phyloP scores from a whole-genome alignment of 805 yeast species.

The Kodamaea kaohsiungensis region DNA sequence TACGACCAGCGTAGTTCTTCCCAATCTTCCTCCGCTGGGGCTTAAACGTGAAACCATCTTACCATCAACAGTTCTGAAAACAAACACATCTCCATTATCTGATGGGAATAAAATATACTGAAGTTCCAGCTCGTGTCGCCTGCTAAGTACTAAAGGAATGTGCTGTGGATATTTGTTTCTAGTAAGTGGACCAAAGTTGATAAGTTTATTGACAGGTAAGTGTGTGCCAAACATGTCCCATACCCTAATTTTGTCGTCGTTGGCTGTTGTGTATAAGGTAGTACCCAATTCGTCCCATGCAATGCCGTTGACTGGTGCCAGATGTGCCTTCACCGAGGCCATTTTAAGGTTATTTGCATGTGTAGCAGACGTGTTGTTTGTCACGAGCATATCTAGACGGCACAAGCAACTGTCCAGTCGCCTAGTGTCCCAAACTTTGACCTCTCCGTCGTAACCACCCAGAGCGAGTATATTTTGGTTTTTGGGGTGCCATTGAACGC shows the following conservation, averaged over 20 bases:
- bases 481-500: constrained; percentile 76
- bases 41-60: constrained; percentile 59
- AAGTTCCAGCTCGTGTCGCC: constrained; percentile 50
- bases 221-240: constrained; percentile 61
- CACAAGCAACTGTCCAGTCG: constrained; percentile 63
- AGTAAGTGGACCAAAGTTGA: constrained; percentile 77
- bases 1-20: constrained; percentile 54
- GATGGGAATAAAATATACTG: constrained; percentile 71
- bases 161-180: constrained; percentile 57
- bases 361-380: constrained; percentile 25
- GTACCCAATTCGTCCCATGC: constrained; percentile 71
- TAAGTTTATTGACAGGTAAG: constrained; percentile 57
- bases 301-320: constrained; percentile 76
- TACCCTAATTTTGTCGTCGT: constrained; percentile 75
- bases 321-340: constrained; percentile 62
- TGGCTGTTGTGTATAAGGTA: constrained; percentile 64
- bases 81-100: constrained; percentile 69
- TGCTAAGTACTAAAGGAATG: constrained; percentile 55
- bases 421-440: constrained; percentile 84
- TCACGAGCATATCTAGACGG: constrained; percentile 57
- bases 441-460: constrained; percentile 81
- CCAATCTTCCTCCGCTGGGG: constrained; percentile 41
- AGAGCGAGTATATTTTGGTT: constrained; percentile 63
- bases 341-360: constrained; percentile 28
- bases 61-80: constrained; percentile 62